Base-by-base conservation (phyloP, 768 basidiomycete genomes). In the Russula sp. region DNA sequence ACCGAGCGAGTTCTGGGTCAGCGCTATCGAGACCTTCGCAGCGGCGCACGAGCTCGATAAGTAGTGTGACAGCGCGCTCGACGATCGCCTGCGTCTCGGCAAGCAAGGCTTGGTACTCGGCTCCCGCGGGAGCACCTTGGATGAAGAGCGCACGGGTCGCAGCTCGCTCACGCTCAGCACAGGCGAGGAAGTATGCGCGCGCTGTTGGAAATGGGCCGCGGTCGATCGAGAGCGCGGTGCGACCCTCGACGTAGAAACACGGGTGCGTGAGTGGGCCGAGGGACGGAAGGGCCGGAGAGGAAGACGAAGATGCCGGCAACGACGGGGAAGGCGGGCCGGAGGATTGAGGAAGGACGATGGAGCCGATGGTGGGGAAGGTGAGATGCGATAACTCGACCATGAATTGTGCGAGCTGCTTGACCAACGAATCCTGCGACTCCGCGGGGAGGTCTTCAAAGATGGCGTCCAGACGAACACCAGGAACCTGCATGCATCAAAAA, bases 81-180 rank as follows among this genome's bases (percentile, higher is more conserved):
- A 72, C 72, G 36, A 62, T 68, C 39, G 71, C 53, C 43, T 70
- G 66, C 29, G 64, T 65, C 32, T 70, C 72, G 32, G 71, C 70
- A 14, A 74, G 63, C 20, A 69, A 64, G 3, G 63, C 66, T 53
- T 74, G 71, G 62, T 74, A 75, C 10, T 68, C 66, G 7, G 51
- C 46, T 22, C 61, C 61, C 1, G 66, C 66, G 16, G 72, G 70
- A 5, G 72, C 70, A 41, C 70, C 70, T 53, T 72, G 71, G 1
- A 71, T 64, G 56, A 71, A 71, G 22, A 73, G 69, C 29, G 67
- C 69, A n/a, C 71, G 69, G 13, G 70, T 61, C 39, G 66, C 70
- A 16, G 73, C 74, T 32, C 73, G 65, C 58, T 75, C 74, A 16
- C 74, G 68, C 57, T 75, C 74, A 1, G 74, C 71, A 51, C 74